phyloP scores from a whole-genome alignment of 805 yeast genomes.

The Candida ortonii region DNA sequence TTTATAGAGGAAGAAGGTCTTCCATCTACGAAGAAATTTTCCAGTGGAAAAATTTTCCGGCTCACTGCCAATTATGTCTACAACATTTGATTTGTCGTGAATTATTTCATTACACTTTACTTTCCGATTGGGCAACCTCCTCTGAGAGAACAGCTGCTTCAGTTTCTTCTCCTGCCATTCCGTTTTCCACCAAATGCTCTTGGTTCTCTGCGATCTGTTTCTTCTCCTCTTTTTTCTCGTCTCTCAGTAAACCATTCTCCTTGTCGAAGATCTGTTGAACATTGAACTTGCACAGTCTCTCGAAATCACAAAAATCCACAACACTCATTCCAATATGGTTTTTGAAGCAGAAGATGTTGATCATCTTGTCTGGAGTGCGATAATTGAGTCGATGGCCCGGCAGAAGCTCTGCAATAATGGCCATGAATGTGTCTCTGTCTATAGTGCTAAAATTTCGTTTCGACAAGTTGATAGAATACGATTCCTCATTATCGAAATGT shows the following conservation, averaged over 20 bases:
- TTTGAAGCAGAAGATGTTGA: conserved; percentile 86
- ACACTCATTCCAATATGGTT: conserved; percentile 86
- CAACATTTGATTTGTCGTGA: neutral
- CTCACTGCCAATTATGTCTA: neutral
- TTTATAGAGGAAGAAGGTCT: too few relatives aligned
- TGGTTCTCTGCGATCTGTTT: conserved; percentile 2
- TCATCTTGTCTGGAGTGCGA: conserved; percentile 71
- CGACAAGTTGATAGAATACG: conserved; percentile 79
- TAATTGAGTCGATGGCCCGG: conserved; percentile 74
- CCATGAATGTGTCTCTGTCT: conserved; percentile 70
- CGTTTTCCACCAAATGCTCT: neutral
- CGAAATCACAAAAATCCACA: conserved; percentile 53
- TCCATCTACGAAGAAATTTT: too few relatives aligned
- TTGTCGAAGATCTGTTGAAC: conserved; percentile 74
- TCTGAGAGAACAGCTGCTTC: neutral
- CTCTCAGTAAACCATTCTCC: conserved; percentile 20
- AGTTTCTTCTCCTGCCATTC: conserved; percentile 1
- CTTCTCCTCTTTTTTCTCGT: conserved; percentile 4
- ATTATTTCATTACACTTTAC: neutral
- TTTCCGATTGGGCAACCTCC: neutral
- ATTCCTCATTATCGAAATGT: conserved; percentile 22
- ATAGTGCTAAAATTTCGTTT: conserved; percentile 75
- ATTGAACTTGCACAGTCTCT: conserved; percentile 64
- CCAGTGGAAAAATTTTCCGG: conserved; percentile 2
- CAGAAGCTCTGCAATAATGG: conserved; percentile 40